A percentile compares a stretch with the other conserved stretches of the same genome.
Evolutionary conservation across 768 basidiomycete genomes (phyloP).

Genomic region (Clitopilus passeckerianus): DNA sequence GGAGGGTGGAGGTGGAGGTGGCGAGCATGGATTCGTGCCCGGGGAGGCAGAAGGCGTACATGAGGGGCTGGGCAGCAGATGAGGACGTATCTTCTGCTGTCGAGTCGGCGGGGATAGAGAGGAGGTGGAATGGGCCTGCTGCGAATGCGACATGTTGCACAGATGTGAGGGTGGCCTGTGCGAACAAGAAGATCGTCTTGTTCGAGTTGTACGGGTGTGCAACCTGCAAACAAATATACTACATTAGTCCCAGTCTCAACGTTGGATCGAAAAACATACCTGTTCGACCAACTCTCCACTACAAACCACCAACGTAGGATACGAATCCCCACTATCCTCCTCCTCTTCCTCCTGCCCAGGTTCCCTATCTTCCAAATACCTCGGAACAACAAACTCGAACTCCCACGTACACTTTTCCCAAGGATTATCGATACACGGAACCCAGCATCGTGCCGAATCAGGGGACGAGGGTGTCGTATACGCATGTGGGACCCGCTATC

Average conservation of each 20-base stretch:
- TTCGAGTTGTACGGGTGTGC: slow-evolving; percentile 90
- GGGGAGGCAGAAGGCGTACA: slow-evolving; percentile 91
- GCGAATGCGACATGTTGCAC: slow-evolving; percentile 97
- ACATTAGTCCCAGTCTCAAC: slow-evolving; percentile 1
- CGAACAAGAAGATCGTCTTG: slow-evolving; percentile 93
- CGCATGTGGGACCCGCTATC: slow-evolving; percentile 86
- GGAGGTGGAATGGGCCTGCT: slow-evolving; percentile 88
- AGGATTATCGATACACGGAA: slow-evolving; percentile 92
- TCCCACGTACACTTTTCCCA: slow-evolving; percentile 99
- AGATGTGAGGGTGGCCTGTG: slow-evolving; percentile 80
- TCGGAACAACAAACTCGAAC: slow-evolving; percentile 91
- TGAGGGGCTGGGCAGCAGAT: slow-evolving; percentile 61
- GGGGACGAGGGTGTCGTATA: slow-evolving; percentile 86
- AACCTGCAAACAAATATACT: slow-evolving; percentile 43
- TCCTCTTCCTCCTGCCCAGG: slow-evolving; percentile 38
- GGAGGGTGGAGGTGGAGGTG: slow-evolving; percentile 70
- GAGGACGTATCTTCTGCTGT: slow-evolving; percentile 51
- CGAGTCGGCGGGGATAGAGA: slow-evolving; percentile 61
- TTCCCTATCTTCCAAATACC: slow-evolving; percentile 66
- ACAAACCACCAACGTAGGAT: slow-evolving; percentile 84
- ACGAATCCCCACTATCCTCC: slow-evolving; percentile 47
- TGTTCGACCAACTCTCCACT: slow-evolving; percentile 96
- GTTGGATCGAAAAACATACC: slow-evolving; percentile 37
- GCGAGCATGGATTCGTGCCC: slow-evolving; percentile 74
- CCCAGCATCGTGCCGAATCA: slow-evolving; percentile 95